A percentile compares a stretch with the other conserved stretches of the same genome.
These are phyloP conservation scores for Scenedesmus sp. DNA, from an alignment of 163 green algal genomes.

Conservation along the genomic window DNA sequence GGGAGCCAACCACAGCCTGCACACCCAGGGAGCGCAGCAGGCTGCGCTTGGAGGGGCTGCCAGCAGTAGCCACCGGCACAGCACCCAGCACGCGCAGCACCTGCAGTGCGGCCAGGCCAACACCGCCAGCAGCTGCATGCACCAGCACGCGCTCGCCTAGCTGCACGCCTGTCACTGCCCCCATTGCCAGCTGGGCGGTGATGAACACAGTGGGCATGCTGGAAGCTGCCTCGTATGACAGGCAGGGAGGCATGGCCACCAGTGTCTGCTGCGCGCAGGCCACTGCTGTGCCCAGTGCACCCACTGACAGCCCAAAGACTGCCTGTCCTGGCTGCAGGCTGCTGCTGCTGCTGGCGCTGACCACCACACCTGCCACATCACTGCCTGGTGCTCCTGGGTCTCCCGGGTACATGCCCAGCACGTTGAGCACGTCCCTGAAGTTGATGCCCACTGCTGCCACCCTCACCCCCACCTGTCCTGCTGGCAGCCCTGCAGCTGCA, in stretches of 20 bases:
- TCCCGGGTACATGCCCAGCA: constrained; percentile 90
- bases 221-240: constrained; percentile 75
- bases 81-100: constrained; percentile 64
- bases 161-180: constrained; percentile 51
- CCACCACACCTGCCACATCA: constrained; percentile 69
- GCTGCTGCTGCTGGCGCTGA: constrained; percentile 10
- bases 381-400: constrained; percentile 86
- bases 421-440: constrained; percentile 96
- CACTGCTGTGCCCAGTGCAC: constrained; percentile 80
- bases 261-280: constrained; percentile 61
- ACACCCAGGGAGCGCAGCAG: constrained; percentile 69
- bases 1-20: constrained; percentile 64
- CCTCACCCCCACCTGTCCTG: constrained; percentile 38
- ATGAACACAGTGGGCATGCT: constrained; percentile 85
- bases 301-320: constrained; percentile 88
- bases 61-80: constrained; percentile 78
- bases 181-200: constrained; percentile 70
- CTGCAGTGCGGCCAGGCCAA: constrained; percentile 80
- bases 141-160: constrained; percentile 69
- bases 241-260: constrained; percentile 66
- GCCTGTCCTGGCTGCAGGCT: constrained; percentile 56
- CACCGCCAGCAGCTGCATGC: constrained; percentile 74
- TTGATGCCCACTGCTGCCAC: constrained; percentile 89
- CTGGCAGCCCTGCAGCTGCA: constrained; percentile 53
- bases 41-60: constrained; percentile 66